phyloP scores from a whole-genome alignment of 2,329 filamentous ascomycete genomes.

The Trichophyton verrucosum region DNA sequence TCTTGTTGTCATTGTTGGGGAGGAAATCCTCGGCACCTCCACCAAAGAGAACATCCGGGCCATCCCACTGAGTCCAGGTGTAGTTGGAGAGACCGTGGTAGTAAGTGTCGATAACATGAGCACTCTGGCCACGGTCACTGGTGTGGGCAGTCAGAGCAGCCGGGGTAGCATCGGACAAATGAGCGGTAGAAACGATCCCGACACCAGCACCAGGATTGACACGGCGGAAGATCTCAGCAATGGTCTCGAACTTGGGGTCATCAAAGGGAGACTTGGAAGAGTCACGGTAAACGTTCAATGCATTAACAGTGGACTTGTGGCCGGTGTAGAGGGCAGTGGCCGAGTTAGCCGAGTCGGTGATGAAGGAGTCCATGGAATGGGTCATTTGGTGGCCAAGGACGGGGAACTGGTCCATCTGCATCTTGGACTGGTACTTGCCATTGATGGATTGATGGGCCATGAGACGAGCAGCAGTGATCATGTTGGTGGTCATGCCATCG shows the following conservation, averaged over 20 bases:
- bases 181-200: conserved; percentile 65
- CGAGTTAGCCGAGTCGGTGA: conserved; percentile 77
- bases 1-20: conserved; percentile 52
- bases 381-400: conserved; percentile 84
- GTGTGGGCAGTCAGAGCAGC: conserved; percentile 64
- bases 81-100: conserved; percentile 68
- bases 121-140: conserved; percentile 55
- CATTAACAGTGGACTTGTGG: conserved; percentile 74
- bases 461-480: conserved; percentile 55
- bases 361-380: conserved; percentile 72
- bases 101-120: conserved; percentile 60
- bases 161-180: conserved; percentile 62
- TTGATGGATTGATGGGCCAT: conserved; percentile 74
- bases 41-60: conserved; percentile 71
- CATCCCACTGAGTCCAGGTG: conserved; percentile 66
- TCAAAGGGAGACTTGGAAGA: conserved; percentile 62
- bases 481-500: conserved; percentile 45
- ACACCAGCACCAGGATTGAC: conserved; percentile 48
- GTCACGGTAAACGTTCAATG: conserved; percentile 69
- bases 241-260: conserved; percentile 76
- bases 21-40: conserved; percentile 74
- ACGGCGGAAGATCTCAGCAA: conserved; percentile 58
- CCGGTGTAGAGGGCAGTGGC: conserved; percentile 70
- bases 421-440: conserved; percentile 63
- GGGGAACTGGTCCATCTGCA: conserved; percentile 73